Base-by-base conservation (phyloP, 2,329 filamentous ascomycete species). In the Teratosphaeria epicoccoides region DNA sequence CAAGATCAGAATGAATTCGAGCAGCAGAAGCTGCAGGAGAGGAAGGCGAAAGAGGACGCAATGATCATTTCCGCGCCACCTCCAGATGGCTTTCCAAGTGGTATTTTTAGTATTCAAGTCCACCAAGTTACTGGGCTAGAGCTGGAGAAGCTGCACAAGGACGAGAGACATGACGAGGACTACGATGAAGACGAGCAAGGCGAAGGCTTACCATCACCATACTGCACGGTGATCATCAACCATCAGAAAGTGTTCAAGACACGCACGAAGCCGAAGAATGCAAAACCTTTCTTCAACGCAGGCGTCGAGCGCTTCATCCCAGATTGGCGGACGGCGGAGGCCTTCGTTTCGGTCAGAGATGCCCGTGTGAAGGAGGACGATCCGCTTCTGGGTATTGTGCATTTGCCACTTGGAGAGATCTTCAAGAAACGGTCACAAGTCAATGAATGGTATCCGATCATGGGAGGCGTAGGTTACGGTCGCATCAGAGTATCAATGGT, bases 261-360 rank as follows among this genome's bases (percentile, higher is more conserved):
- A 1, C 73, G 85, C 14, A 87, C 85, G 0, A 88, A 89, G 67
- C 85, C 85, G 1, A 87, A 87, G 69, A 88, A 87, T 55, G 77
- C 81, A 0, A 87, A 87, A 60, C 85, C 85, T 0, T 88, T 88
- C 66, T 88, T 85, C 73, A 88, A 88, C 57, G 85, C 85, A 2
- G 83, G 83, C 5, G 86, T 81, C 1, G 85, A 89, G 64, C 77
- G 83, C 4, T 87, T 87, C 56, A 75, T 88, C 37, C 73, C 79
- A 11, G 81, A 88, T 63, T 87, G 84, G 77, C 73, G 72, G 14
- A 79, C 76, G 11, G 77, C 82, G 1, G 84, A 88, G 63, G 73
- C 88, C 26, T 82, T 85, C 57, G 70, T 89, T 25, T 74, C 77
- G 1, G 83, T 87, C 1, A 77, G 83, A 10, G 85, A 88, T 62